These are phyloP conservation scores for Achaetomiella virescens DNA, from an alignment of 495 filamentous ascomycete genomes.

Conservation along the genomic window DNA sequence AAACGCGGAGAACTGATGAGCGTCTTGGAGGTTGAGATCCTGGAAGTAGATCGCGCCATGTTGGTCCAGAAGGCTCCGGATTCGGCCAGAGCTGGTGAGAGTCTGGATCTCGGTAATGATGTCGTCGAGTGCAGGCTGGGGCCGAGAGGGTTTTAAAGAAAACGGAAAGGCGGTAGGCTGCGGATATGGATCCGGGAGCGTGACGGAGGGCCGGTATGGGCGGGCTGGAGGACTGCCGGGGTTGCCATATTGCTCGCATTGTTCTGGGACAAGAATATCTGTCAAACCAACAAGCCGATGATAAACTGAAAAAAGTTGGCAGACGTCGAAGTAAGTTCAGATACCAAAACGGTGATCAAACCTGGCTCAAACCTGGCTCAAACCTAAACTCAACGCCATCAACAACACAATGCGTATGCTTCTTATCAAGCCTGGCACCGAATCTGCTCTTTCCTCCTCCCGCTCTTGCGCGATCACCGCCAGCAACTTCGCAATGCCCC, in stretches of 20 bases:
- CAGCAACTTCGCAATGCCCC: too few species aligned
- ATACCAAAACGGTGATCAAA: too few species aligned
- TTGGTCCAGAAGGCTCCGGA: conserved; percentile 20
- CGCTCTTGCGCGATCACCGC: too few species aligned
- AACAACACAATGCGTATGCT: too few species aligned
- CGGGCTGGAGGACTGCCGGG: conserved; percentile 12
- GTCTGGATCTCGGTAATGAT: conserved; percentile 9
- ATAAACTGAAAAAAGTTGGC: too few species aligned
- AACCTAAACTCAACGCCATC: too few species aligned
- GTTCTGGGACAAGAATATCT: too few species aligned
- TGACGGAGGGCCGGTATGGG: conserved; percentile 17
- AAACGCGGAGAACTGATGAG: conserved; percentile 45
- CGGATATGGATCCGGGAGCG: conserved; percentile 14
- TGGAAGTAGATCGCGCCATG: conserved; percentile 39
- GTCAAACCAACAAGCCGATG: too few species aligned
- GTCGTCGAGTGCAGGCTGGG: conserved; percentile 5
- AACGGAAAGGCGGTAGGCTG: conserved; percentile 11
- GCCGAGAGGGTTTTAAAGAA: background rate
- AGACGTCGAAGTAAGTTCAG: too few species aligned
- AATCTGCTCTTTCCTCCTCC: too few species aligned
- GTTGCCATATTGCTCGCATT: conserved; percentile 1
- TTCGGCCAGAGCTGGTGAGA: conserved; percentile 15
- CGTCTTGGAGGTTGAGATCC: conserved; percentile 29
- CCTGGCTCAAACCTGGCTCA: too few species aligned
- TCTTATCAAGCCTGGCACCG: too few species aligned